Evolutionary conservation across 2,329 filamentous ascomycete genomes (phyloP).

Genomic region (Dactylellina leptospora): DNA sequence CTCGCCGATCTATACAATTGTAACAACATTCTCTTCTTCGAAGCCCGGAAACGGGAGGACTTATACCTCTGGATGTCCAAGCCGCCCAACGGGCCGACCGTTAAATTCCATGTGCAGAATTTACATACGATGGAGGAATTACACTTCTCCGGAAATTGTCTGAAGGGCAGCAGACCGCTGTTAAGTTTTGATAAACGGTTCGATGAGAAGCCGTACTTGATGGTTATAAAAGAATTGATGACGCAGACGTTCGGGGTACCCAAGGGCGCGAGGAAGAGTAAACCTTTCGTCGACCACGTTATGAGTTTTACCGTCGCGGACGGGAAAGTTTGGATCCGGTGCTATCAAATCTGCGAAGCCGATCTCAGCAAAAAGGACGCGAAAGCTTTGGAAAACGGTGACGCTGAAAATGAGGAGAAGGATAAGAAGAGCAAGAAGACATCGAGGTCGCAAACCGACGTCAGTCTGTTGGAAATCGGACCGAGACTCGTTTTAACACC

Average conservation of each 20-base stretch:
- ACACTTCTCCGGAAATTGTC: constrained; percentile 94
- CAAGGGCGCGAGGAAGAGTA: constrained; percentile 83
- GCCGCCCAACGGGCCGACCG: constrained; percentile 80
- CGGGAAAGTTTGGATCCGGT: constrained; percentile 93
- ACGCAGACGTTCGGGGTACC: constrained; percentile 92
- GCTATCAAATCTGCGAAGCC: constrained; percentile 90
- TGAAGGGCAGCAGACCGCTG: constrained; percentile 90
- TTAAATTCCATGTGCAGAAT: constrained; percentile 82
- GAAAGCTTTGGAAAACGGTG: constrained; percentile 61
- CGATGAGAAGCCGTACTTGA: constrained; percentile 79
- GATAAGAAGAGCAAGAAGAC: constrained; percentile 56
- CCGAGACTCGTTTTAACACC: constrained; percentile 92
- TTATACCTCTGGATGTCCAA: constrained; percentile 94
- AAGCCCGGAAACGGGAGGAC: constrained; percentile 92
- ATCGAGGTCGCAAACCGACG: constrained; percentile 69
- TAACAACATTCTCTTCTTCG: constrained; percentile 94
- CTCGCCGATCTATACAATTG: constrained; percentile 82
- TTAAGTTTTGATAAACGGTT: constrained; percentile 92
- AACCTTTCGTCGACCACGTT: constrained; percentile 95
- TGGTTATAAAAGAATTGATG: constrained; percentile 87
- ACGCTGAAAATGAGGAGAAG: constrained; percentile 64
- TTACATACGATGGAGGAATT: constrained; percentile 96
- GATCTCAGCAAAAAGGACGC: constrained; percentile 63
- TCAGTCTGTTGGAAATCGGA: constrained; percentile 90
- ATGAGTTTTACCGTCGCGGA: constrained; percentile 91